Percentiles rank a stretch among this genome's conserved stretches.
Conservation (phyloP, 2,329 filamentous ascomycete genomes). For the Aureobasidium sp. region DNA sequence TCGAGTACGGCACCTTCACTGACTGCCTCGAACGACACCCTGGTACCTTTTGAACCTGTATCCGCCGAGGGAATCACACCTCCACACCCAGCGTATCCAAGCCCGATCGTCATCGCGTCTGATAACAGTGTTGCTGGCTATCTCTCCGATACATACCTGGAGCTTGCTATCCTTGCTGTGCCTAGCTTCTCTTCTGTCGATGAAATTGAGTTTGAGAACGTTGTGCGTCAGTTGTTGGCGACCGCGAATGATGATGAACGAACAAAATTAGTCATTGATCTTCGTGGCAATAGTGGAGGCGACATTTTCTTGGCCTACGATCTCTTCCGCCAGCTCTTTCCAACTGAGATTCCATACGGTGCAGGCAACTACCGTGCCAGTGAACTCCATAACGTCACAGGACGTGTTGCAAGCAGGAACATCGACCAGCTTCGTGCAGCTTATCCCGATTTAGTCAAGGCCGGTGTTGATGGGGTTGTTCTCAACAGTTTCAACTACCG, state of each 20-base stretch:
- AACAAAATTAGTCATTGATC: slow-evolving; percentile 56
- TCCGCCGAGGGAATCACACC: slow-evolving; percentile 7
- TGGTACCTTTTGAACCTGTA: slow-evolving; percentile 6
- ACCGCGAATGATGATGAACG: slow-evolving; percentile 40
- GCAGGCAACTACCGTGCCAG: slow-evolving; percentile 40
- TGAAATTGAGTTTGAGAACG: slow-evolving; percentile 27
- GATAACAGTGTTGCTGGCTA: slow-evolving; percentile 1
- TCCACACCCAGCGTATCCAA: background rate
- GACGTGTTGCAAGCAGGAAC: slow-evolving; percentile 19
- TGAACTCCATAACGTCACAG: slow-evolving; percentile 29
- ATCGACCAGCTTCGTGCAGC: background rate
- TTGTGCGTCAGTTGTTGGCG: slow-evolving; percentile 38
- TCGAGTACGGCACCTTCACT: slow-evolving; percentile 1
- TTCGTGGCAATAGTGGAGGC: slow-evolving; percentile 54
- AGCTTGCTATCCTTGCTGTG: slow-evolving; percentile 40
- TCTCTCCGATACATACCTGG: slow-evolving; percentile 26
- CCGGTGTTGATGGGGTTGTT: background rate
- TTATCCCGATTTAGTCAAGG: background rate
- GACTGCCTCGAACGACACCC: slow-evolving; percentile 18
- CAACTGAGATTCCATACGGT: slow-evolving; percentile 34
- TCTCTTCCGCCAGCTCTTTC: slow-evolving; percentile 47
- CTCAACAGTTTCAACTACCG: slow-evolving; percentile 26
- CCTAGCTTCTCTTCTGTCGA: slow-evolving; percentile 27
- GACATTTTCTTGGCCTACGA: slow-evolving; percentile 32
- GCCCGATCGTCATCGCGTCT: background rate